phyloP scores from a whole-genome alignment of 2,329 filamentous ascomycete species.

The Fusarium abutilonis region DNA sequence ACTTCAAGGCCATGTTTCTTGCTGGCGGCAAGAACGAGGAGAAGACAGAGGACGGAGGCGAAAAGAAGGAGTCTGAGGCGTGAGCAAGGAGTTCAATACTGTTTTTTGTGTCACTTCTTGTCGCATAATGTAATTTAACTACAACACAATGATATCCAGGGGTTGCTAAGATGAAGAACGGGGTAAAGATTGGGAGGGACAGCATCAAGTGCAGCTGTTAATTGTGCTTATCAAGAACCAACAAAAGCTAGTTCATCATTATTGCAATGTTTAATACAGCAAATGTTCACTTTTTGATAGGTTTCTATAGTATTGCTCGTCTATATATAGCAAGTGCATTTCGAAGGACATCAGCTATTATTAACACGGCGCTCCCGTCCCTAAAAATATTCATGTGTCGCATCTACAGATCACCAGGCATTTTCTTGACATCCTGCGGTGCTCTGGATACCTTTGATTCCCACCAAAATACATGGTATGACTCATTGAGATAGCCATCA shows the following conservation, averaged over 20 bases:
- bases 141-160: slow-evolving; percentile 34
- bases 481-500: slow-evolving; percentile 1
- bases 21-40: slow-evolving; percentile 32
- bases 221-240: background rate
- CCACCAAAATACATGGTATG: background rate
- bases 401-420: background rate
- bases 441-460: background rate
- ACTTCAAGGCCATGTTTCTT: slow-evolving; percentile 66
- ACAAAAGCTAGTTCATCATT: background rate
- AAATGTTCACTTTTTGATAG: background rate
- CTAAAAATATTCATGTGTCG: background rate
- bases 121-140: slow-evolving; percentile 38
- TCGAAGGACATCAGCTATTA: background rate
- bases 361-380: background rate
- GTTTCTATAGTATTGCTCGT: background rate
- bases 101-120: slow-evolving; percentile 20
- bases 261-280: background rate
- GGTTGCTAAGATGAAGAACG: background rate
- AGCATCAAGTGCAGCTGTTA: slow-evolving; percentile 11
- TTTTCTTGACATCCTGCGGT: background rate
- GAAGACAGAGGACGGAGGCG: slow-evolving; percentile 15
- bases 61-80: slow-evolving; percentile 9
- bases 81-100: slow-evolving; percentile 11
- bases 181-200: background rate
- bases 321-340: background rate